Percentiles rank a stretch among this genome's conserved stretches.
phyloP scores from a whole-genome alignment of 345 rosid species.

The Eucalyptus dawsonii region DNA sequence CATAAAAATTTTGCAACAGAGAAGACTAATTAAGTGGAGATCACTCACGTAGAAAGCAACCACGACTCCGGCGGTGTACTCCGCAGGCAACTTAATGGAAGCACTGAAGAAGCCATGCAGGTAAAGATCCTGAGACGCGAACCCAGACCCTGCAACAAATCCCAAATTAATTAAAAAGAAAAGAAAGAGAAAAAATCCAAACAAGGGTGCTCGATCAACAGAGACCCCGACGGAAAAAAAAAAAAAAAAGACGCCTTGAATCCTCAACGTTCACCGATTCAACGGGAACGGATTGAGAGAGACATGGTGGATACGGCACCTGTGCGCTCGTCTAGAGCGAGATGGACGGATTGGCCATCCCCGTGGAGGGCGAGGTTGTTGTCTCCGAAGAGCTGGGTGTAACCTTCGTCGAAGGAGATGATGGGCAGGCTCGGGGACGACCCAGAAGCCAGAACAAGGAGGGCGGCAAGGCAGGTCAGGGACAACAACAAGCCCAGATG shows the following conservation, averaged over 20 bases:
- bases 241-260: not conserved
- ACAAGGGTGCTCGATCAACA: not conserved
- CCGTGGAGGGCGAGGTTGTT: conserved; percentile 55
- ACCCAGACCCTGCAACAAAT: conserved; percentile 75
- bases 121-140: conserved; percentile 88
- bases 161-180: not conserved
- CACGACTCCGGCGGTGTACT: conserved; percentile 97
- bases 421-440: conserved; percentile 33
- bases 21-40: not conserved
- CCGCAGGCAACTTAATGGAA: conserved; percentile 84
- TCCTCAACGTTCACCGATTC: not conserved
- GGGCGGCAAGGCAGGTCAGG: conserved; percentile 17
- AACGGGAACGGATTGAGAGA: not conserved
- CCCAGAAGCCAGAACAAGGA: conserved; percentile 46
- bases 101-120: conserved; percentile 94
- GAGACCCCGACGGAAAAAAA: not conserved
- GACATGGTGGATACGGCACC: conserved; percentile 16
- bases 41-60: conserved; percentile 92
- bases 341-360: conserved; percentile 78
- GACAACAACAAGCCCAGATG: not conserved
- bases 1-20: not conserved
- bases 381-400: conserved; percentile 81
- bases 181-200: not conserved
- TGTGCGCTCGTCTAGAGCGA: conserved; percentile 81
- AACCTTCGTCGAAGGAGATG: conserved; percentile 80